These are phyloP conservation scores for Tetrahymena thermophila DNA, from an alignment of 73 alveolate genomes.

Conservation along the genomic window DNA sequence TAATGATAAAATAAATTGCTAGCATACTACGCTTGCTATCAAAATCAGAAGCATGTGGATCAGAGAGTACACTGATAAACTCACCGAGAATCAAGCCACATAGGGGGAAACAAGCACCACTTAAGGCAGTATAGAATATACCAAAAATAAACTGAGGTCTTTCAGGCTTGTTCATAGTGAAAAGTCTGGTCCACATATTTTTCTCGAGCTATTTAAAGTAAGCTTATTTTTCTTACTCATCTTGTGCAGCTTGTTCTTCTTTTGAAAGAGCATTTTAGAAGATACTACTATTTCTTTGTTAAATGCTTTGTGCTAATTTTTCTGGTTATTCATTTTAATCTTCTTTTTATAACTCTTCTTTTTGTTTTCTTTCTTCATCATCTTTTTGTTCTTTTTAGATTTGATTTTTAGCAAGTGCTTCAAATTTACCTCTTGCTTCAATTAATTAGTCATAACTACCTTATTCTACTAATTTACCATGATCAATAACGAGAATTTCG, in stretches of 20 bases:
- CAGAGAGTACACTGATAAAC: not conserved
- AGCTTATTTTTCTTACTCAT: not conserved
- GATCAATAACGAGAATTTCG: constrained; percentile 30
- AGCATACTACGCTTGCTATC: not conserved
- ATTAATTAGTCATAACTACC: constrained; percentile 30
- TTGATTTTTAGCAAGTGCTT: constrained; percentile 15
- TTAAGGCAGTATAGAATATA: not conserved
- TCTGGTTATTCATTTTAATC: not conserved
- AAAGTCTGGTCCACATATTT: not conserved
- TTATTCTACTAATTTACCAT: constrained; percentile 34
- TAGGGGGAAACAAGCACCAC: not conserved
- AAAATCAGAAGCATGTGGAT: not conserved
- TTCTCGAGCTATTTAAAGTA: not conserved
- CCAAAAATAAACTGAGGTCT: not conserved
- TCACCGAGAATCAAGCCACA: not conserved
- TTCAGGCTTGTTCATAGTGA: not conserved
- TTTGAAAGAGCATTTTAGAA: not conserved
- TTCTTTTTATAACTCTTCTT: not conserved
- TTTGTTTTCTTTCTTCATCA: not conserved
- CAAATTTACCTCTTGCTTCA: constrained; percentile 26
- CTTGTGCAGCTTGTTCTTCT: not conserved
- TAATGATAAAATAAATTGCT: not conserved
- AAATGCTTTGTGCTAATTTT: not conserved
- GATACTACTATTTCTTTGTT: not conserved
- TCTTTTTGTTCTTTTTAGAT: not conserved